phyloP scores from a whole-genome alignment of 2,329 filamentous ascomycete species.

The Apiospora malaysiana region DNA sequence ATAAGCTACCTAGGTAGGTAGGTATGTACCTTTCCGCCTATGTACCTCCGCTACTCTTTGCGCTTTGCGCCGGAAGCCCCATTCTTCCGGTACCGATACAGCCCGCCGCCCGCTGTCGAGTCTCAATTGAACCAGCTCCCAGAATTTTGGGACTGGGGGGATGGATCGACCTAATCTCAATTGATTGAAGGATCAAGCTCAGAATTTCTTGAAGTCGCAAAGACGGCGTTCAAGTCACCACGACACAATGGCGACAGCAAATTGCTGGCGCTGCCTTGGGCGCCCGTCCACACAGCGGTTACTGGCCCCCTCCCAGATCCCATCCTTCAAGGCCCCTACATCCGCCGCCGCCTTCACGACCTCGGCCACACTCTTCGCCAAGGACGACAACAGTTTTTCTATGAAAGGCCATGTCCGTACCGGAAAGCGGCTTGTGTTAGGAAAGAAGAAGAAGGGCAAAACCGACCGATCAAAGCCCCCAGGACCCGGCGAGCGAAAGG shows the following conservation, averaged over 20 bases:
- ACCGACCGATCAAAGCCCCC: constrained; percentile 60
- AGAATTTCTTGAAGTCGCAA: constrained; percentile 14
- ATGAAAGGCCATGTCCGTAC: constrained; percentile 33
- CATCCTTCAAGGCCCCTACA: constrained; percentile 32
- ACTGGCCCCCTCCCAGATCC: constrained; percentile 29
- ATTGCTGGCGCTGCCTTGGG: constrained; percentile 50
- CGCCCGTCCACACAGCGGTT: constrained; percentile 40
- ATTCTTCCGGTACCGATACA: constrained; percentile 19
- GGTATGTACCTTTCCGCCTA: not conserved
- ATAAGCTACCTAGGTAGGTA: not conserved
- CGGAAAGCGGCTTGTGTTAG: constrained; percentile 50
- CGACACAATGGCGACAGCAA: constrained; percentile 46
- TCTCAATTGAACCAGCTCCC: constrained; percentile 11
- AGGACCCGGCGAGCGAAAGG: constrained; percentile 81
- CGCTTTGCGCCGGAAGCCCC: constrained; percentile 16
- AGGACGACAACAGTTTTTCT: constrained; percentile 23
- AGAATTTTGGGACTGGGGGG: constrained; percentile 18
- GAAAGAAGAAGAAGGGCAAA: constrained; percentile 58
- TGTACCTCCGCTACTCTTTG: not conserved
- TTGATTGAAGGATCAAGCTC: constrained; percentile 14
- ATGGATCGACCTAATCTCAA: constrained; percentile 2
- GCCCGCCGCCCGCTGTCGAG: not conserved
- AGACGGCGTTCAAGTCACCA: constrained; percentile 25
- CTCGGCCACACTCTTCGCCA: constrained; percentile 29
- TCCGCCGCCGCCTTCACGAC: constrained; percentile 40